A percentile compares a stretch with the other conserved stretches of the same genome.
Evolutionary conservation across 768 basidiomycete species (phyloP).

Genomic region (Leccinum arenicola): DNA sequence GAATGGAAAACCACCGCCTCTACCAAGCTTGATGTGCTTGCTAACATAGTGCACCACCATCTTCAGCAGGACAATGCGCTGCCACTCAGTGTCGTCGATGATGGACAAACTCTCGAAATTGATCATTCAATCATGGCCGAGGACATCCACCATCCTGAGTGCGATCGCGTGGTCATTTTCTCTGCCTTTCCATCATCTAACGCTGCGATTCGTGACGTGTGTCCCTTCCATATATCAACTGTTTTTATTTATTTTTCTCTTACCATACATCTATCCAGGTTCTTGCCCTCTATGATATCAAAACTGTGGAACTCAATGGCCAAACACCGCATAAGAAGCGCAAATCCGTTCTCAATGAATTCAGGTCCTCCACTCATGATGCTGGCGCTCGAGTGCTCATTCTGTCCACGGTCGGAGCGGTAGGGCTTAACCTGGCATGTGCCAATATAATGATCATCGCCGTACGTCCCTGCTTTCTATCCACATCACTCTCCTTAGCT

Average conservation of each 20-base stretch:
- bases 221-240: not conserved
- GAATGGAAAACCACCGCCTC: too few species aligned
- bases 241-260: too few species aligned
- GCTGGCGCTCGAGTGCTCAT: slow-evolving; percentile 7
- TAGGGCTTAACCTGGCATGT: slow-evolving; percentile 15
- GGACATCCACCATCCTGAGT: too few species aligned
- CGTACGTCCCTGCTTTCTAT: not conserved
- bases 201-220: not conserved
- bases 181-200: too few species aligned
- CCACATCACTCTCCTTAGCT: not conserved
- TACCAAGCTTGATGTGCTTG: too few species aligned
- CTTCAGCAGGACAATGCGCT: too few species aligned
- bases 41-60: too few species aligned
- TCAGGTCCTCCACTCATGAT: not conserved
- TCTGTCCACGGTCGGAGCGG: slow-evolving; percentile 13
- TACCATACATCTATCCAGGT: not conserved
- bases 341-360: not conserved
- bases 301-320: slow-evolving; percentile 1
- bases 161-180: too few species aligned
- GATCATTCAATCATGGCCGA: too few species aligned
- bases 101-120: too few species aligned
- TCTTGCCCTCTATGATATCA: not conserved
- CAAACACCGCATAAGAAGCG: not conserved
- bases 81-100: too few species aligned
- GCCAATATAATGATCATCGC: slow-evolving; percentile 16